These are phyloP conservation scores for Canavalia ensiformis DNA, from an alignment of 306 rosid genomes.

Conservation along the genomic window DNA sequence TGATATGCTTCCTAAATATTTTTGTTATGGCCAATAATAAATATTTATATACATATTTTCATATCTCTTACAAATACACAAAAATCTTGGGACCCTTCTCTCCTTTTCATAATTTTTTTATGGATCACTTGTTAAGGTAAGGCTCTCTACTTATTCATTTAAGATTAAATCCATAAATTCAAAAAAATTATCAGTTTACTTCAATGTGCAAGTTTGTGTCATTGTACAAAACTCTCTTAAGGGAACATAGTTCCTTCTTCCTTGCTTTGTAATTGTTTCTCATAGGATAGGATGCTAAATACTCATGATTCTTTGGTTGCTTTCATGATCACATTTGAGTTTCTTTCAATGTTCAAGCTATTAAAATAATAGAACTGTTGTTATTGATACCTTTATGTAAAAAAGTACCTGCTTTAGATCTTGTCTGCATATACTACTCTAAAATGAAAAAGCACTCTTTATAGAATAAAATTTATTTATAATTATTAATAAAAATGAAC, in stretches of 20 bases:
- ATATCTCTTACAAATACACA: neutral
- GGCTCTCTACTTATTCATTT: neutral
- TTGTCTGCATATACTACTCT: constrained; percentile 60
- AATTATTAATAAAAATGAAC: no score
- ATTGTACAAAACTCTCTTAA: no score
- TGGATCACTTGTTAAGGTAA: neutral
- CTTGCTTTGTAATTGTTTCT: no score
- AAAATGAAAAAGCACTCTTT: no score
- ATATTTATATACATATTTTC: neutral
- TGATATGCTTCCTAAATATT: neutral
- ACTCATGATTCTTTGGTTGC: no score
- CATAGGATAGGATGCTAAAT: no score
- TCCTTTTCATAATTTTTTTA: no score
- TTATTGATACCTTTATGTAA: constrained; percentile 25
- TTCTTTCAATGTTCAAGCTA: neutral
- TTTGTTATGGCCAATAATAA: neutral
- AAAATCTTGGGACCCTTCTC: no score
- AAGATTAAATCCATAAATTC: neutral
- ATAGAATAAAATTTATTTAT: no score
- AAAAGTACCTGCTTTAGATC: constrained; percentile 52
- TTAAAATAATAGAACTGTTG: neutral
- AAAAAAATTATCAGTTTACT: neutral
- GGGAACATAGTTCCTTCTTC: no score
- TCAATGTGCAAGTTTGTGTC: constrained; percentile 19
- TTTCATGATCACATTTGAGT: neutral